phyloP scores from a whole-genome alignment of 2,329 filamentous ascomycete genomes.

The Neoarthrinium moseri region DNA sequence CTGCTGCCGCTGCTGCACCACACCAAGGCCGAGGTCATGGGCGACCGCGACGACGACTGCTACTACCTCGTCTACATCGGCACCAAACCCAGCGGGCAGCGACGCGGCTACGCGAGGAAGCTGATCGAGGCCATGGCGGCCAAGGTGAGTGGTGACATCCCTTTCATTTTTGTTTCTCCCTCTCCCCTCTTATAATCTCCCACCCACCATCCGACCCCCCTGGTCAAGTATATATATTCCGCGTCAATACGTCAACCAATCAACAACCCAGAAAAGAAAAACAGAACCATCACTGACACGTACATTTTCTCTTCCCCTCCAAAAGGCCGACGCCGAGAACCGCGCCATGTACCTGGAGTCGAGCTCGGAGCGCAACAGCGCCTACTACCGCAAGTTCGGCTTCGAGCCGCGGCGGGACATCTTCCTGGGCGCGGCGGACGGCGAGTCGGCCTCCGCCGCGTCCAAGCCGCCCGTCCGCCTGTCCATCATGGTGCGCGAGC shows the following conservation, averaged over 20 bases:
- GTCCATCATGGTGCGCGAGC: constrained; percentile 82
- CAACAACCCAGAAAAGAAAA: no score
- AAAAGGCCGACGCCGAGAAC: constrained; percentile 65
- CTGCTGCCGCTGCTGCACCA: constrained; percentile 73
- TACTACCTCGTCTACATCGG: constrained; percentile 87
- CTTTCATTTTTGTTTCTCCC: no score
- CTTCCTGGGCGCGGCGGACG: constrained; percentile 40
- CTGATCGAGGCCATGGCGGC: constrained; percentile 69
- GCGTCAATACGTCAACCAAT: no score
- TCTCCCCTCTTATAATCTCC: no score
- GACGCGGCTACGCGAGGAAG: constrained; percentile 71
- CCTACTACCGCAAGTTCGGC: constrained; percentile 73
- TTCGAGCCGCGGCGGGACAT: constrained; percentile 67
- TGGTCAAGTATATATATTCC: no score
- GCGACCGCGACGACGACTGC: constrained; percentile 62
- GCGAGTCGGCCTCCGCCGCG: constrained; percentile 15
- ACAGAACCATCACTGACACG: no score
- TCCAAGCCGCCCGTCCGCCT: constrained; percentile 55
- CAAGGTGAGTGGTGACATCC: constrained; percentile 39
- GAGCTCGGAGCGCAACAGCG: constrained; percentile 65
- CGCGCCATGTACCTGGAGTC: constrained; percentile 77
- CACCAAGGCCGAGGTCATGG: constrained; percentile 69
- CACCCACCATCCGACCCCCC: no score
- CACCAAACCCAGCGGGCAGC: constrained; percentile 67
- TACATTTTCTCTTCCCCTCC: not conserved